Evolutionary conservation across 2,329 filamentous ascomycete species (phyloP).

Genomic region (Pseudohalonectria lignicola): DNA sequence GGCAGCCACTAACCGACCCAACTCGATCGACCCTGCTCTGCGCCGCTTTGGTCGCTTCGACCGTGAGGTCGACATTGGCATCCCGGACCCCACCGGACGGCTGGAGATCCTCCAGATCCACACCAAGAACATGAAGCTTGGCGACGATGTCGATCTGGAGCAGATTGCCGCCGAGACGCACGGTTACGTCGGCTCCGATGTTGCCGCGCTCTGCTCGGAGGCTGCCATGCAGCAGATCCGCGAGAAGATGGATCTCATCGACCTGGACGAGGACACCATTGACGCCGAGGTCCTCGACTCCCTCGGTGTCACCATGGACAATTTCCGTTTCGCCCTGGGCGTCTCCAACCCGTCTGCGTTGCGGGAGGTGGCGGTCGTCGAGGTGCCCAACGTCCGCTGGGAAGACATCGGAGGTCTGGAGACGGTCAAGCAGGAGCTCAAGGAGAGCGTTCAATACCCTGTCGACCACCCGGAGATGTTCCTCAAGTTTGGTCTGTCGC

Average conservation of each 20-base stretch:
- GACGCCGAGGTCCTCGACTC: slow-evolving; percentile 98
- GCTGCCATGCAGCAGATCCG: slow-evolving; percentile 99
- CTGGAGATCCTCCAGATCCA: slow-evolving; percentile 98
- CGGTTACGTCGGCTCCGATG: slow-evolving; percentile 97
- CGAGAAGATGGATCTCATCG: slow-evolving; percentile 99
- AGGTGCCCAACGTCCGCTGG: slow-evolving; percentile 98
- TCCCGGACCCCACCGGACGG: slow-evolving; percentile 94
- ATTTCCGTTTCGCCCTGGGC: slow-evolving; percentile 97
- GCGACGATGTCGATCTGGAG: slow-evolving; percentile 91
- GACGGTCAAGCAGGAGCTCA: slow-evolving; percentile 97
- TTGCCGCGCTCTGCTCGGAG: slow-evolving; percentile 96
- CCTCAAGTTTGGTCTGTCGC: slow-evolving; percentile 98
- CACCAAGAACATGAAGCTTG: slow-evolving; percentile 99
- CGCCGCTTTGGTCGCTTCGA: slow-evolving; percentile 98
- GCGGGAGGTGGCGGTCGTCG: slow-evolving; percentile 96
- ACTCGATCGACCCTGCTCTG: slow-evolving; percentile 95
- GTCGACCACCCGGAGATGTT: slow-evolving; percentile 99
- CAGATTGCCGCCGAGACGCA: slow-evolving; percentile 95
- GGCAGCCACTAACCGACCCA: slow-evolving; percentile 97
- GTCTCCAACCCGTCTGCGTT: slow-evolving; percentile 98
- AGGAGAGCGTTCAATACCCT: slow-evolving; percentile 97
- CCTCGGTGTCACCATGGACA: slow-evolving; percentile 97
- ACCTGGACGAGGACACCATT: slow-evolving; percentile 97
- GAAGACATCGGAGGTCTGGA: slow-evolving; percentile 99
- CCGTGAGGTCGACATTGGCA: slow-evolving; percentile 96